Base-by-base conservation (phyloP, 2,329 filamentous ascomycete genomes). In the Botrytis tulipae region DNA sequence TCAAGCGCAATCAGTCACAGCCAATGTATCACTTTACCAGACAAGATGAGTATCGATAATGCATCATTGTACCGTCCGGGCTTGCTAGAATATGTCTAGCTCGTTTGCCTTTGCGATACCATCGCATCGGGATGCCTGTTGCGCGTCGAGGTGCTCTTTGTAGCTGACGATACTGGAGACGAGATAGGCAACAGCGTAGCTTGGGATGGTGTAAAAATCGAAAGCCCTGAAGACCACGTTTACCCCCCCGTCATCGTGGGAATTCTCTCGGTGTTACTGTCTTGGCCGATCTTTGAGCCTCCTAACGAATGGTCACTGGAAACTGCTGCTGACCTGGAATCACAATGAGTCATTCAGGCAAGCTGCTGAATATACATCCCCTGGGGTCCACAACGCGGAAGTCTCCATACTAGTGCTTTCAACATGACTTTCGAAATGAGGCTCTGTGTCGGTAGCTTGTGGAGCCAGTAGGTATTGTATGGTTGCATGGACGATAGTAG, bases 31-130 rank as follows among this genome's bases (percentile, higher is more conserved):
- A 16, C 25, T 51, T 32, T 25, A 1, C 10, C 37, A 68, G 18
- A 68, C 66, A 57, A 48, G 66, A 48, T 57, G 66, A 68, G 32
- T 9, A 42, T 57, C 35, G n/a, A 32, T 68, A 32, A n/a, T 37
- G 48, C 35, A 57, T 32, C 66, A 40, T 57, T n/a, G 25, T n/a
- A 57, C 65, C 18, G 40, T 32, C n/a, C 22, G 3, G 18, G 14
- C 32, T 51, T 51, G 63, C 63, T 37, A 22, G 20, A 32, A 51
- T 40, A 3, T 18, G 42, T 57, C 16, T 68, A 68, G 66, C 37
- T 14, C 0, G 66, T 68, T 68, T 16, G 48, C 66, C 48, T 68
- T 54, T 57, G 48, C 66, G 37, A n/a, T 42, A 57, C 48, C 3
- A 6, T 68, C 25, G n/a, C 25, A 16, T 42, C n/a, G 35, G 42